Base-by-base conservation (phyloP, 202 grass and related monocot genomes). In the Alloteropsis angusta region DNA sequence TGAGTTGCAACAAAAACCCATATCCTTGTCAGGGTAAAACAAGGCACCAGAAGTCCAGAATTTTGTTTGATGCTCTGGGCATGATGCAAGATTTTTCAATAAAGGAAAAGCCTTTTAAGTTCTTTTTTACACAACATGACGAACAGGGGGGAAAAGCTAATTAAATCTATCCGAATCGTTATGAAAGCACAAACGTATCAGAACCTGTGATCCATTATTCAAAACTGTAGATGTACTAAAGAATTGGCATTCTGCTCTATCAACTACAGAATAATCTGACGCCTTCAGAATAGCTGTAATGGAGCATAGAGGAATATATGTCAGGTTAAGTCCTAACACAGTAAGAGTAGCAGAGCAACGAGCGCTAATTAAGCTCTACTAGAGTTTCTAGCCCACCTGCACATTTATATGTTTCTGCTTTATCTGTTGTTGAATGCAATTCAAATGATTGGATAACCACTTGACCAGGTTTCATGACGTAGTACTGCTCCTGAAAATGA, bases 131-230 rank as follows among this genome's bases (percentile, higher is more conserved):
- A 8, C 21, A 36, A 16, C 2, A 2, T 1, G 12, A 45, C 52
- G 14, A 63, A 36, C 44, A 22, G 43, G 11, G 11, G 23, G 38
- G 35, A 11, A 54, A 76, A 75, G 10, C 4, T 21, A 80, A 54
- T 7, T 9, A 11, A 71, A 17, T 81, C 41, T 43, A 46, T 28
- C 3, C n/a, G 17, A 75, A 78, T 37, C 38, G 77, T 14, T 53
- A 84, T 22, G 25, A 57, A 45, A 64, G 49, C 2, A 16, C 4
- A 30, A 58, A 76, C 25, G 50, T 69, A 71, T 79, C 19, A 59
- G 59, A 72, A 98, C 91, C 91, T 92, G 91, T 69, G 95, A 85
- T 73, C 95, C 92, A 74, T 92, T 98, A 60, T 92, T 81, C 30
- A 98, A 72, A 88, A 94, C 55, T 59, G 89, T 94, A 81, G 92